Evolutionary conservation across 2,329 filamentous ascomycete species (phyloP).

Genomic region (Hypoxylon sp.): DNA sequence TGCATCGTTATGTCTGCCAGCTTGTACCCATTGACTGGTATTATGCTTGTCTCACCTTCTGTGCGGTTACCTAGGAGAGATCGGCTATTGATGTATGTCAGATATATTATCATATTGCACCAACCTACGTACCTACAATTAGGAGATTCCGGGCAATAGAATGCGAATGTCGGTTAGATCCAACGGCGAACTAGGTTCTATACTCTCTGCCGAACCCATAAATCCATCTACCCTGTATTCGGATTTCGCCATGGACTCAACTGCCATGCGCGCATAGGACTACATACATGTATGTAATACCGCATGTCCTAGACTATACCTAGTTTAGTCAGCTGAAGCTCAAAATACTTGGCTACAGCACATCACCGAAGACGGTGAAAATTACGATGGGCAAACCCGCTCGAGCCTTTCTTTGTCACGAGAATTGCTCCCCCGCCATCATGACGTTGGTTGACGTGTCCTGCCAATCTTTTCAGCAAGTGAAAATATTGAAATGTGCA

Average conservation of each 20-base stretch:
- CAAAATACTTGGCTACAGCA: constrained; percentile 12
- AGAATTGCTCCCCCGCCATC: constrained; percentile 25
- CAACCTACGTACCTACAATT: neutral
- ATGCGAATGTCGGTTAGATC: constrained; percentile 25
- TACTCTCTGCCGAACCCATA: constrained; percentile 30
- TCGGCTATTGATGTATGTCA: constrained; percentile 27
- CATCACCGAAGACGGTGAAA: constrained; percentile 26
- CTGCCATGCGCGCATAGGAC: constrained; percentile 13
- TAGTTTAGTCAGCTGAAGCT: constrained; percentile 17
- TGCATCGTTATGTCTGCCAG: neutral
- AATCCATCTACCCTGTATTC: constrained; percentile 20
- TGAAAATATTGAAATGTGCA: constrained; percentile 14
- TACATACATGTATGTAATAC: no score
- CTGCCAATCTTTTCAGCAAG: constrained; percentile 27
- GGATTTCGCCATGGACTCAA: constrained; percentile 32
- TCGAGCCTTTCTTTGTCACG: constrained; percentile 21
- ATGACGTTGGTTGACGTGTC: constrained; percentile 36
- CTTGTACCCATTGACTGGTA: constrained; percentile 10
- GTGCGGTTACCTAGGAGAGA: neutral
- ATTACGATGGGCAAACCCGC: constrained; percentile 33
- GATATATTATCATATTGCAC: constrained; percentile 15
- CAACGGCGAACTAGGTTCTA: constrained; percentile 10
- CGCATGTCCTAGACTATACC: no score
- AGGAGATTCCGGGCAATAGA: constrained; percentile 16
- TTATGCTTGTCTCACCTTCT: constrained; percentile 6